phyloP scores from a whole-genome alignment of 2,329 filamentous ascomycete genomes.

The Penicillium sumatraense region DNA sequence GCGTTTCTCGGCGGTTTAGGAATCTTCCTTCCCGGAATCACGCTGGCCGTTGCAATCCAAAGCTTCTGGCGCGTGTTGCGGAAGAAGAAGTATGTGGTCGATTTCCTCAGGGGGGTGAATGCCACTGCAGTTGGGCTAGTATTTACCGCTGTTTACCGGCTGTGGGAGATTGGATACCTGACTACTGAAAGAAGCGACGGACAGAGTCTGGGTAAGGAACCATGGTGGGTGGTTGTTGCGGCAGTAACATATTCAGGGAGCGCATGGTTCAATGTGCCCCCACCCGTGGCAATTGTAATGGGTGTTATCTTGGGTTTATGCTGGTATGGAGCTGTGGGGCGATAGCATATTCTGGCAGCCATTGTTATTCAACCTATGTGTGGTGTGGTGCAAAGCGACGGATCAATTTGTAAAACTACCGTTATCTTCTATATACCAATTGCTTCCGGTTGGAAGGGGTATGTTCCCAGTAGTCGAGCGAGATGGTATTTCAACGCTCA shows the following conservation, averaged over 20 bases:
- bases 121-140: slow-evolving; percentile 65
- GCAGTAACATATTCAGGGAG: slow-evolving; percentile 54
- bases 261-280: slow-evolving; percentile 53
- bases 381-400: too few species aligned
- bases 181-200: slow-evolving; percentile 55
- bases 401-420: too few species aligned
- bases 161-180: slow-evolving; percentile 67
- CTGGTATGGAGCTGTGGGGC: slow-evolving; percentile 51
- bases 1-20: slow-evolving; percentile 57
- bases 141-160: slow-evolving; percentile 66
- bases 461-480: too few species aligned
- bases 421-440: too few species aligned
- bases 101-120: slow-evolving; percentile 61
- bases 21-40: slow-evolving; percentile 45
- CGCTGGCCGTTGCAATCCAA: slow-evolving; percentile 41
- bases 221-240: slow-evolving; percentile 68
- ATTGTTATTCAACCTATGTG: too few species aligned
- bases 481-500: too few species aligned
- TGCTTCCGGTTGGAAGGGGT: too few species aligned
- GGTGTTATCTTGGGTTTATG: slow-evolving; percentile 54
- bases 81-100: slow-evolving; percentile 52
- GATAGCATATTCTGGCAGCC: too few species aligned
- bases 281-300: slow-evolving; percentile 51
- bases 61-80: slow-evolving; percentile 61
- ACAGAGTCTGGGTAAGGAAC: slow-evolving; percentile 60